Conservation (phyloP, 192 early-diverging fungal genomes). For the Endogone sp. region DNA sequence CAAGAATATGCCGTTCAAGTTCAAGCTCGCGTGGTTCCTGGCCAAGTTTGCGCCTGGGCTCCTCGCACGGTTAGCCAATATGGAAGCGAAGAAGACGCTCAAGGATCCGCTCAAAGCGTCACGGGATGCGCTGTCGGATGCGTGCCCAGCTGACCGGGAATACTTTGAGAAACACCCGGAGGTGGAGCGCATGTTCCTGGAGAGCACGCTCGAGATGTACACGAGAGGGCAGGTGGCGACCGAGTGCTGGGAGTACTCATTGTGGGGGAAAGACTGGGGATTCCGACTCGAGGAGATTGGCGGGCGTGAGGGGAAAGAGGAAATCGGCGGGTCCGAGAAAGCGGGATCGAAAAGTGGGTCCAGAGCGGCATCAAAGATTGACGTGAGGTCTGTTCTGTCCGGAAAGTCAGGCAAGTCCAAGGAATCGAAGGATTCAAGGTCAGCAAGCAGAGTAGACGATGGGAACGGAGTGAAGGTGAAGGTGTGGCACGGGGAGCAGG, state of each 20-base stretch:
- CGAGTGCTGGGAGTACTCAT: conserved; percentile 9
- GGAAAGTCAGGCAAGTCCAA: no score
- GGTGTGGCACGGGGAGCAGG: conserved; percentile 17
- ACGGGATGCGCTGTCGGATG: not conserved
- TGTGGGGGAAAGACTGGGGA: conserved; percentile 21
- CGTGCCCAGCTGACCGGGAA: not conserved
- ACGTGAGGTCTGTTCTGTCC: no score
- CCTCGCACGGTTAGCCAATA: conserved; percentile 7
- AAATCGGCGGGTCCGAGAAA: not conserved
- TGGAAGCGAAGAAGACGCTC: conserved; percentile 1
- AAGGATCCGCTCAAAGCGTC: conserved; percentile 4
- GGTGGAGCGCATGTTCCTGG: conserved; percentile 13
- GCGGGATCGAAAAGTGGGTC: no score
- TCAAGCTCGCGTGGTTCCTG: conserved; percentile 21
- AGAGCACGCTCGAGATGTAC: conserved; percentile 9
- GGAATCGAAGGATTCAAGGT: no score
- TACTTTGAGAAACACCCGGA: not conserved
- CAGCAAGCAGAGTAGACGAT: no score
- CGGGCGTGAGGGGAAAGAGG: not conserved
- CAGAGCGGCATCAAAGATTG: no score
- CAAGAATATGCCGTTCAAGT: conserved; percentile 8
- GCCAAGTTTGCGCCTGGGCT: not conserved
- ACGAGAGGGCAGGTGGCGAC: conserved; percentile 10
- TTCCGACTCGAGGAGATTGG: conserved; percentile 12
- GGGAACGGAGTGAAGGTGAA: not conserved